Conservation (phyloP, 108 stramenopile genomes). For the Cylindrotheca closterium region DNA sequence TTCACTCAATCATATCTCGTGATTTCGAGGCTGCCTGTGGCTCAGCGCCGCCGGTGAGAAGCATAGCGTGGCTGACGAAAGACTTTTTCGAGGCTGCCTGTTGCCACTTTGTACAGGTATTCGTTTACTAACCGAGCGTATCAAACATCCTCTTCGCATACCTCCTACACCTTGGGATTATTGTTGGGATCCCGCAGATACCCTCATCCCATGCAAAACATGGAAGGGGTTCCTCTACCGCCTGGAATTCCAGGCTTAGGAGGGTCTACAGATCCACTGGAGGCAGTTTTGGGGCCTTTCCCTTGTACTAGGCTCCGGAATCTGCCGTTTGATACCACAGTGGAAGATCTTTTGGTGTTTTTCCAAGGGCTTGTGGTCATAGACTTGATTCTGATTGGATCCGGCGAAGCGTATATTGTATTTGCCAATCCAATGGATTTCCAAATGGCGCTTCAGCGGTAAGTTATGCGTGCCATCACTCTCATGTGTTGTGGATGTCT, state of each 20-base stretch:
- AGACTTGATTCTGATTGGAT: slow-evolving; percentile 81
- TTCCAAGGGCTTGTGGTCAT: slow-evolving; percentile 94
- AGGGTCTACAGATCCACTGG: slow-evolving; percentile 80
- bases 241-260: slow-evolving; percentile 67
- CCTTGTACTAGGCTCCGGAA: slow-evolving; percentile 88
- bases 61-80: not conserved
- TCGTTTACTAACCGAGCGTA: no score
- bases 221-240: slow-evolving; percentile 56
- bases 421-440: slow-evolving; percentile 94
- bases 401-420: slow-evolving; percentile 89
- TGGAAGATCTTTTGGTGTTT: slow-evolving; percentile 90
- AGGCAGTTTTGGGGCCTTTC: slow-evolving; percentile 88
- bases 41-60: no score
- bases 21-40: no score
- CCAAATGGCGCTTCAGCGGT: slow-evolving; percentile 91
- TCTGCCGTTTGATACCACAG: slow-evolving; percentile 88
- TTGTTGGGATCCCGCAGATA: slow-evolving; percentile 24
- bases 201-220: slow-evolving; percentile 44
- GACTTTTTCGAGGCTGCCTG: not conserved
- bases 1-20: no score
- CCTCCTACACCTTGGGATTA: not conserved
- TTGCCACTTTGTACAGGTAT: no score
- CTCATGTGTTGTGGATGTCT: not conserved
- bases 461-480: slow-evolving; percentile 22
- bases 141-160: slow-evolving; percentile 3